These are phyloP conservation scores for Diaporthe batatas DNA, from an alignment of 2,329 filamentous ascomycete genomes.

Conservation along the genomic window DNA sequence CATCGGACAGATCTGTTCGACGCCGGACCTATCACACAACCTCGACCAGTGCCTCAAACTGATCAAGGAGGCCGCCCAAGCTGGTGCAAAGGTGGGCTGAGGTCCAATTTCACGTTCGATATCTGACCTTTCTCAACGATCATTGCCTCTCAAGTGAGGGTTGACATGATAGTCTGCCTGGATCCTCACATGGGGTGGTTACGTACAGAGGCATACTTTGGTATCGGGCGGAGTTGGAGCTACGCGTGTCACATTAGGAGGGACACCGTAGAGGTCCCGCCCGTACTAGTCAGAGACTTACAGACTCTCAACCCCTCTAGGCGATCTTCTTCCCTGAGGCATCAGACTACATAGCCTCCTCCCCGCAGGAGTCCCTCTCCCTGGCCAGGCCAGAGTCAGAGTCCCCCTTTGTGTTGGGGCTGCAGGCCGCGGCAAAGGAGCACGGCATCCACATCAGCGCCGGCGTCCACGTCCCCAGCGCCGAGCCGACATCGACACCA, in stretches of 20 bases:
- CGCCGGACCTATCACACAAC: constrained; percentile 81
- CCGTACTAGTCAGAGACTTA: not conserved
- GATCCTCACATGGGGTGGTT: not conserved
- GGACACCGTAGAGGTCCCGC: not conserved
- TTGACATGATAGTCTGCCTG: not conserved
- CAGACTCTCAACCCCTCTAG: not conserved
- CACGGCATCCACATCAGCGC: constrained; percentile 82
- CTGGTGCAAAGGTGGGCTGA: constrained; percentile 78
- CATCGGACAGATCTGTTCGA: constrained; percentile 91
- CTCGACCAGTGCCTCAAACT: constrained; percentile 81
- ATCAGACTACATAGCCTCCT: constrained; percentile 85
- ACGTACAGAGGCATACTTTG: too few species aligned
- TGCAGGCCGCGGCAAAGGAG: constrained; percentile 75
- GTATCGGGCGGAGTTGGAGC: too few species aligned
- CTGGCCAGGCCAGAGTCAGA: constrained; percentile 76
- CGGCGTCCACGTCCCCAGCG: constrained; percentile 83
- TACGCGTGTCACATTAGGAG: not conserved
- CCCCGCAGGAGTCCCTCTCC: constrained; percentile 75
- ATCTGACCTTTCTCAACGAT: too few species aligned
- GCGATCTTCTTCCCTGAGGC: constrained; percentile 91
- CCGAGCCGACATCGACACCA: constrained; percentile 45
- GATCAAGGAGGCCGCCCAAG: constrained; percentile 77
- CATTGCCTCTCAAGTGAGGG: not conserved
- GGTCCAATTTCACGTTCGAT: not conserved
- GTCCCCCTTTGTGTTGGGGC: constrained; percentile 81